These are phyloP conservation scores for Aspergillus carbonarius DNA, from an alignment of 2,329 filamentous ascomycete genomes.

Conservation along the genomic window DNA sequence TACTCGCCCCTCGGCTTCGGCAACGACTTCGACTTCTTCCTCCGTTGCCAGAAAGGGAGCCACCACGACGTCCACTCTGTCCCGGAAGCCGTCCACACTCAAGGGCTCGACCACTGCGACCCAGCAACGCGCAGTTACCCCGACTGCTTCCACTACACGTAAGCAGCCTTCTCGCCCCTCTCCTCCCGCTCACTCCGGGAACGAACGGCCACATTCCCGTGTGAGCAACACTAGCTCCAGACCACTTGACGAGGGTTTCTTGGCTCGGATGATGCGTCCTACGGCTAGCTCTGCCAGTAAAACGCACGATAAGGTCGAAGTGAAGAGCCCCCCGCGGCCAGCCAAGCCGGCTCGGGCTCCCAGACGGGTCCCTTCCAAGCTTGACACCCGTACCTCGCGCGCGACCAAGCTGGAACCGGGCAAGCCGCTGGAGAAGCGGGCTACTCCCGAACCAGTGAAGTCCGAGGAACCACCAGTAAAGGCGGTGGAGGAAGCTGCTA, in stretches of 20 bases:
- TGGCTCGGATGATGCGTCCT: constrained; percentile 54
- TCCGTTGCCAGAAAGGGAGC: constrained; percentile 36
- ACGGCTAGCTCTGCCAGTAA: constrained; percentile 53
- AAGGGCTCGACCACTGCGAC: constrained; percentile 26
- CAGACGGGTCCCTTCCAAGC: constrained; percentile 25
- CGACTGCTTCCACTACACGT: constrained; percentile 26
- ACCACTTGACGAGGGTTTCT: constrained; percentile 47
- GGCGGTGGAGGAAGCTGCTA: background rate
- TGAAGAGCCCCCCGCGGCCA: constrained; percentile 39
- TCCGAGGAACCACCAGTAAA: constrained; percentile 9
- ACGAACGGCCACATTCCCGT: constrained; percentile 43
- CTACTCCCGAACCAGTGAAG: constrained; percentile 1
- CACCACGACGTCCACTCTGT: constrained; percentile 24
- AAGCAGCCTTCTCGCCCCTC: constrained; percentile 36
- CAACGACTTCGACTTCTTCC: constrained; percentile 42
- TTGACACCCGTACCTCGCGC: constrained; percentile 19
- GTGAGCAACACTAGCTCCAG: constrained; percentile 38
- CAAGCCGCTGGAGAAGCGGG: background rate
- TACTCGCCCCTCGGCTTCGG: constrained; percentile 41
- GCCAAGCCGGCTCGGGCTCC: constrained; percentile 23
- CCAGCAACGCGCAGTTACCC: constrained; percentile 24
- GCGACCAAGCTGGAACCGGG: constrained; percentile 24
- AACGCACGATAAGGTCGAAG: constrained; percentile 47
- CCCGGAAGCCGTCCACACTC: constrained; percentile 39
- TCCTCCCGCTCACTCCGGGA: constrained; percentile 28